Evolutionary conservation across 2,329 filamentous ascomycete species (phyloP).

Genomic region (Phoma herbarum): DNA sequence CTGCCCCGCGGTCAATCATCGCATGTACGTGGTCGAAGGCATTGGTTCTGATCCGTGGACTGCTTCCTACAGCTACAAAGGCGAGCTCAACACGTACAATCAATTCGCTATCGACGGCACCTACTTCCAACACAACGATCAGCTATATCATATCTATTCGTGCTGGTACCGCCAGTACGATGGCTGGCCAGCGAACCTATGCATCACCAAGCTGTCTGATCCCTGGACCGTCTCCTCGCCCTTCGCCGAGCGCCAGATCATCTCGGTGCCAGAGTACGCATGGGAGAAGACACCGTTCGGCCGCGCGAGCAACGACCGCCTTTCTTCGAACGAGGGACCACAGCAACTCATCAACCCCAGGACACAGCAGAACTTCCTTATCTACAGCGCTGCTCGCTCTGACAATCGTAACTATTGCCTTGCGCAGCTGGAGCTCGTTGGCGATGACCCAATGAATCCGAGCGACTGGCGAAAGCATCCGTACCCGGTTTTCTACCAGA

Average conservation of each 20-base stretch:
- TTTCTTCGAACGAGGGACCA: constrained; percentile 61
- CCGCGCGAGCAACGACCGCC: constrained; percentile 56
- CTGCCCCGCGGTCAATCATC: constrained; percentile 61
- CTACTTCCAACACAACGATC: constrained; percentile 56
- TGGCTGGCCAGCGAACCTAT: constrained; percentile 62
- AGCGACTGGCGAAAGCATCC: constrained; percentile 60
- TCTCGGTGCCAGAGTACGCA: constrained; percentile 57
- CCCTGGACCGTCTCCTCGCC: constrained; percentile 59
- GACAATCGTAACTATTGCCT: constrained; percentile 64
- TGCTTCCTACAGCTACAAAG: constrained; percentile 56
- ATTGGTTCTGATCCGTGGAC: constrained; percentile 56
- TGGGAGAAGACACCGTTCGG: constrained; percentile 64
- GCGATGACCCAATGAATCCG: constrained; percentile 60
- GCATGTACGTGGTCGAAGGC: constrained; percentile 61
- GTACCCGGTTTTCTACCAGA: constrained; percentile 59
- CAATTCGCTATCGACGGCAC: constrained; percentile 65
- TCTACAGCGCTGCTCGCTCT: constrained; percentile 60
- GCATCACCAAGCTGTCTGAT: constrained; percentile 60
- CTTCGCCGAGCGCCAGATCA: constrained; percentile 58
- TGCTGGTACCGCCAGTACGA: constrained; percentile 56
- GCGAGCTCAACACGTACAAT: constrained; percentile 60
- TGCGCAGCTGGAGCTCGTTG: constrained; percentile 60
- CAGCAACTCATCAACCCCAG: constrained; percentile 59
- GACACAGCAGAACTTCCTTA: constrained; percentile 59
- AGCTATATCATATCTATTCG: constrained; percentile 52